Evolutionary conservation across 192 early-diverging fungal species (phyloP), one percentile per base, ranked within the genome.

Genomic region (Gamsiella multidivaricata): DNA sequence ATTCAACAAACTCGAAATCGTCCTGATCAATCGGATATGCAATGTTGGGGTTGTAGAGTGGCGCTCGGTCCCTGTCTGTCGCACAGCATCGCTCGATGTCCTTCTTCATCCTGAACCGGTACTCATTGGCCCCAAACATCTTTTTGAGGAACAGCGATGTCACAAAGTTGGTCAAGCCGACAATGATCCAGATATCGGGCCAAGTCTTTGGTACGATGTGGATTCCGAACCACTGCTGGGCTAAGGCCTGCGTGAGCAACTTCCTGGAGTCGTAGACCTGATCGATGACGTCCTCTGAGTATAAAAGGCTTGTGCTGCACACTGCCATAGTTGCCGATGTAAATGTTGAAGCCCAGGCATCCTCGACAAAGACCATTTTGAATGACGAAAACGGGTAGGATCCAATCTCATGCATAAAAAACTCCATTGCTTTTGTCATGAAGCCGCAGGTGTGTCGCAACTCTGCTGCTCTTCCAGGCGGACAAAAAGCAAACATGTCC

Each of bases 211-310:
- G 85, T 34, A 83, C 70, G 41, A 99, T 89, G 67, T 92, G 95
- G 20, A 93, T 88, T 12, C 97, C 97, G 79, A 98, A 97, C 97
- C 97, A 99, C 86, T 99, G 98, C 45, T 88, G 80, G 20, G 93
- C 93, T 6, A 98, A 70, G 0, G 89, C 90, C 42, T 88, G 75
- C 20, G 87, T 89, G 43, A 99, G 68, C 25, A 79, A 54, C 7
- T 87, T 87, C 47, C 95, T 86, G 3, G 94, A 93, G 53, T 92
- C 92, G 64, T 94, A 97, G 6, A 87, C 88, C 70, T 95, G 94
- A 67, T 99, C 98, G 72, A 98, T 94, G 14, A 94, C 84, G 42
- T 86, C 81, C 23, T 86, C 81, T 11, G 87, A 79, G 51, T 97
- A 86, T 31, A 99, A 80, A 20, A 98, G 69, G 0, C 82, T 70